Base-by-base conservation (phyloP, 495 filamentous ascomycete species). In the Glarea lozoyensis region DNA sequence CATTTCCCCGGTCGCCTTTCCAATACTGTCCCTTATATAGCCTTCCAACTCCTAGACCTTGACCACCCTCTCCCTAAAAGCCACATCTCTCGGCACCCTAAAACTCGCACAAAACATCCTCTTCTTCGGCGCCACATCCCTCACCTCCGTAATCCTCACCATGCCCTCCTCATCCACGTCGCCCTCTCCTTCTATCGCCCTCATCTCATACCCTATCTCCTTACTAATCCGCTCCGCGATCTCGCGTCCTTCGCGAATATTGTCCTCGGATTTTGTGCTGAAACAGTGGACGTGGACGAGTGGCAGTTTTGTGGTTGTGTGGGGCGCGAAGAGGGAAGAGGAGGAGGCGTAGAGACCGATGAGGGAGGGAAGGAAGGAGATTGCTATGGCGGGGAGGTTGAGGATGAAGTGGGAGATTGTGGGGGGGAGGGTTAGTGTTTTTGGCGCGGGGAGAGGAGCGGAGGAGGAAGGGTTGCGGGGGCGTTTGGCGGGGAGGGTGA, bases 41-140 rank as follows among this genome's bases (percentile, higher is more conserved):
- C n/a, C n/a, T n/a, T n/a, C n/a, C n/a, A n/a, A n/a, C n/a, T n/a
- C n/a, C n/a, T n/a, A n/a, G n/a, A n/a, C n/a, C n/a, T n/a, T n/a
- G n/a, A n/a, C n/a, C n/a, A n/a, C 27, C 33, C 46, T 42, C 36
- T 42, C 42, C 27, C 47, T 67, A 64, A 94, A 95, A 33, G 88
- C 92, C 2, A 94, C 87, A 57, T 84, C 79, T 17, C 58, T 50
- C 18, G 92, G 93, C 32, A 98, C 51, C 40, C 87, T 72, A 60
- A 98, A 96, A 49, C 78, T 93, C 6, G 86, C 88, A 60, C 92
- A 97, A 61, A 93, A 96, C 87, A 96, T 96, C 55, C 79, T 75
- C 73, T 98, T 97, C 48, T 82, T 81, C 22, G 93, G 92, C 49
- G 88, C 84, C 42, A 98, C 93, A 44, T 92, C 74, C 49, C 92